Evolutionary conservation across 208 protist species (phyloP).

Genomic region (Trypanosomatidae sp.): DNA sequence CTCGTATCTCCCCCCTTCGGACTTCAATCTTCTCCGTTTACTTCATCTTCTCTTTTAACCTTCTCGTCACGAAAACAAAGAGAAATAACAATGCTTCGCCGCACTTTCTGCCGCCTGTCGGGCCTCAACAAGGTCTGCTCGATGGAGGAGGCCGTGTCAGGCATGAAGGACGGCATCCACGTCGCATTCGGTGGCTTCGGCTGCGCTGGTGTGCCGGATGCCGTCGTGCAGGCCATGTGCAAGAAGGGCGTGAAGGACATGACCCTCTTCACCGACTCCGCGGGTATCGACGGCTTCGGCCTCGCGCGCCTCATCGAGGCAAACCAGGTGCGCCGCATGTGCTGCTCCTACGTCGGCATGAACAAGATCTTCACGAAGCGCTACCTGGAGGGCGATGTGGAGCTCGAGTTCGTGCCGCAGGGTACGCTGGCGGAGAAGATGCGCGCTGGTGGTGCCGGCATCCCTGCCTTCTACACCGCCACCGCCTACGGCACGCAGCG

Average conservation of each 20-base stretch:
- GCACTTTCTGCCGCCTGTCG: constrained; percentile 38
- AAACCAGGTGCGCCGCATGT: constrained; percentile 83
- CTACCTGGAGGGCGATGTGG: constrained; percentile 95
- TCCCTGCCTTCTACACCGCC: constrained; percentile 97
- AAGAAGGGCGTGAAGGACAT: constrained; percentile 89
- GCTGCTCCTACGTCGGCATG: constrained; percentile 97
- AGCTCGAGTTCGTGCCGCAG: constrained; percentile 96
- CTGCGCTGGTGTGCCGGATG: constrained; percentile 94
- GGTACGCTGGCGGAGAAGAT: constrained; percentile 96
- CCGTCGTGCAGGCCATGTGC: constrained; percentile 89
- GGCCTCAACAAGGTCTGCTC: constrained; percentile 78
- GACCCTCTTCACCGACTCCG: constrained; percentile 95
- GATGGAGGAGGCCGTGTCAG: constrained; percentile 69
- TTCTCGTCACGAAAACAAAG: too few relatives aligned
- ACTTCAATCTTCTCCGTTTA: too few relatives aligned
- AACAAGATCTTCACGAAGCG: constrained; percentile 95
- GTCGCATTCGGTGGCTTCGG: constrained; percentile 97
- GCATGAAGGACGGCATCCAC: constrained; percentile 61
- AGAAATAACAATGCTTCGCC: constrained; percentile 47
- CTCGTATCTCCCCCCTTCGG: too few relatives aligned
- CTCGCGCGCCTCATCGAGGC: constrained; percentile 94
- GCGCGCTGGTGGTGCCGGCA: constrained; percentile 95
- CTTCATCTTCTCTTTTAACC: too few relatives aligned
- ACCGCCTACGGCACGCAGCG: constrained; percentile 94
- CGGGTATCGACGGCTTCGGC: constrained; percentile 95